Conservation (phyloP, 1,139 yeast species). For the Yamadazyma pseudoaaseri region DNA sequence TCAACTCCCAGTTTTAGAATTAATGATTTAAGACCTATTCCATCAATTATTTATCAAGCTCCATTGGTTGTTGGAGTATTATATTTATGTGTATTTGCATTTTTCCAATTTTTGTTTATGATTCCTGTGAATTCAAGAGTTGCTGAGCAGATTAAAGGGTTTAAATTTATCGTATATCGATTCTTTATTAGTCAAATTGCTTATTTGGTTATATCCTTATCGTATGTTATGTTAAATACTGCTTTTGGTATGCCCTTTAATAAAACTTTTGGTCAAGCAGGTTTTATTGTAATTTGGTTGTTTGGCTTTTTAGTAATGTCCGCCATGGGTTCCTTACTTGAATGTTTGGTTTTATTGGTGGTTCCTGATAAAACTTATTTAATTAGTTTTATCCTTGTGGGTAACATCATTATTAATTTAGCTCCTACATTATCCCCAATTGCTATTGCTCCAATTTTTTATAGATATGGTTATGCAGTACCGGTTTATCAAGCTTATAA, state of each 20-base stretch:
- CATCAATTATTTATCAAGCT: slow-evolving; percentile 25
- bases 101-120: slow-evolving; percentile 31
- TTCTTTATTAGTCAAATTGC: slow-evolving; percentile 41
- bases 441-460: slow-evolving; percentile 44
- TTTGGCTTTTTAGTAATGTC: slow-evolving; percentile 44
- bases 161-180: slow-evolving; percentile 39
- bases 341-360: slow-evolving; percentile 37
- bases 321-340: slow-evolving; percentile 52
- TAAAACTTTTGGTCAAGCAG: slow-evolving; percentile 42
- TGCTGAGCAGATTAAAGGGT: slow-evolving; percentile 32
- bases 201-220: slow-evolving; percentile 41
- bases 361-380: slow-evolving; percentile 40
- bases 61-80: slow-evolving; percentile 33
- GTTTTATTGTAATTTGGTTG: slow-evolving; percentile 51
- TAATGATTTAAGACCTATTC: slow-evolving; percentile 23
- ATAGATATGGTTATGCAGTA: slow-evolving; percentile 51
- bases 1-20: slow-evolving; percentile 22
- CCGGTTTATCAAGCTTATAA: slow-evolving; percentile 51
- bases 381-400: slow-evolving; percentile 48
- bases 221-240: slow-evolving; percentile 38
- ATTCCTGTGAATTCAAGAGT: slow-evolving; percentile 26
- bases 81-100: slow-evolving; percentile 30
- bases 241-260: slow-evolving; percentile 41
- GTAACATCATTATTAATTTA: slow-evolving; percentile 39
- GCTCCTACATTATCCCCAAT: slow-evolving; percentile 50